Percentiles rank a stretch among this genome's conserved stretches.
Evolutionary conservation across 345 rosid species (phyloP).

Genomic region (Abelmoschus esculentus): DNA sequence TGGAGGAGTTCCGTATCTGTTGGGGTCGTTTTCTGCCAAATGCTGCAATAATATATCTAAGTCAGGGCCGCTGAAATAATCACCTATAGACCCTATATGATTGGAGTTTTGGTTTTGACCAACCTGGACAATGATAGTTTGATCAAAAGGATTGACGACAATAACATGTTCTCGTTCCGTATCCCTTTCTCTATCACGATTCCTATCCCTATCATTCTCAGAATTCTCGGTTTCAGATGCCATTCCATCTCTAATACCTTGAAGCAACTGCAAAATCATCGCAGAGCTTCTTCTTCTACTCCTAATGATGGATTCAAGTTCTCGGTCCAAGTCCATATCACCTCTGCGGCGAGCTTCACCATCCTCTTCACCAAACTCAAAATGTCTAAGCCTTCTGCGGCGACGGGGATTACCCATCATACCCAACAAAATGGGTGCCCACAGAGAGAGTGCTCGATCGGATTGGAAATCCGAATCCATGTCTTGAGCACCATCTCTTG

Average conservation of each 20-base stretch:
- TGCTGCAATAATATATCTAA: background rate
- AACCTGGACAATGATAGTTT: constrained; percentile 29
- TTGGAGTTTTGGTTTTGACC: background rate
- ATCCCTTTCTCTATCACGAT: too few relatives aligned
- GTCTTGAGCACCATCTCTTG: background rate
- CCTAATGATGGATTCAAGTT: background rate
- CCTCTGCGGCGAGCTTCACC: background rate
- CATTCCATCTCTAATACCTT: background rate
- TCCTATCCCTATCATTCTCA: background rate
- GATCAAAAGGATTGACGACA: constrained; percentile 42
- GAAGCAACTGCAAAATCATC: background rate
- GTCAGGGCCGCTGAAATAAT: background rate
- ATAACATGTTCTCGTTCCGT: constrained; percentile 28
- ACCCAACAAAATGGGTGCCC: background rate
- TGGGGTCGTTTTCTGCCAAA: background rate
- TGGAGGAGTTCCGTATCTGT: background rate
- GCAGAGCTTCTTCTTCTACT: background rate
- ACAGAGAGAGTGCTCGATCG: background rate
- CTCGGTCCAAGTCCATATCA: background rate
- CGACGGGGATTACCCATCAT: background rate
- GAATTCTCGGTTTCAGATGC: background rate
- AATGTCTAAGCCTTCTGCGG: background rate
- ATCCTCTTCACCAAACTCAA: background rate
- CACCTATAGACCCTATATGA: background rate
- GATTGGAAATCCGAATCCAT: background rate